Base-by-base conservation (phyloP, 78 protist species). In the Dictyostelium capitatum region DNA sequence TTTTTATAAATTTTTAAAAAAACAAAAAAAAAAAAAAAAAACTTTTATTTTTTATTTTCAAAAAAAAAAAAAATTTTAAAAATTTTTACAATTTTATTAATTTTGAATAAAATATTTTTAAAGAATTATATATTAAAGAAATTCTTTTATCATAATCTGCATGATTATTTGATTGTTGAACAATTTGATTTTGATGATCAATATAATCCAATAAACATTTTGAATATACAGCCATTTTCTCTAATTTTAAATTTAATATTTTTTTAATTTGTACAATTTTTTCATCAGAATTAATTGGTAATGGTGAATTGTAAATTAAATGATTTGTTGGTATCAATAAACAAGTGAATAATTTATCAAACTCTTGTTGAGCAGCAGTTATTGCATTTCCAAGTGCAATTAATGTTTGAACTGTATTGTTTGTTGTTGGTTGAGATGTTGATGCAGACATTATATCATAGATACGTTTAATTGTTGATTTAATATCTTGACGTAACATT, bases 191-290 rank as follows among this genome's bases (percentile, higher is more conserved):
- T 79, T 23, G 23, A 54, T 28, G 65, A 54, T 51, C 70, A 30
- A 79, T 79, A 54, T 79, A 79, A n/a, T 79, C 83, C 30, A 79
- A 28, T 17, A 56, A 43, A 32, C n/a, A 54, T 79, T 51, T 79
- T n/a, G 56, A 28, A 54, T 20, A 72, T 17, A 83, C 28, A 4
- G 81, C 79, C 6, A 74, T 30, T 37, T 83, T 70, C 43, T 83
- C 91, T 10, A 83, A 32, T 56, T 83, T 83, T 2, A 75, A 23
- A 28, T 41, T 74, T 19, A 57, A n/a, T 23, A 74, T 64, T 32
- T 84, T 84, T 47, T 57, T 54, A 25, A 74, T 32, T 74, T 84
- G 92, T 6, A 41, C 11, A 19, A 57, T 53, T 43, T 84, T 84
- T 7, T 53, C 83, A 7, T 84, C 92, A 10, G 74, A 56, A 6